Evolutionary conservation across 192 early-diverging fungal genomes (phyloP).

Genomic region (Gonapodya sp.): DNA sequence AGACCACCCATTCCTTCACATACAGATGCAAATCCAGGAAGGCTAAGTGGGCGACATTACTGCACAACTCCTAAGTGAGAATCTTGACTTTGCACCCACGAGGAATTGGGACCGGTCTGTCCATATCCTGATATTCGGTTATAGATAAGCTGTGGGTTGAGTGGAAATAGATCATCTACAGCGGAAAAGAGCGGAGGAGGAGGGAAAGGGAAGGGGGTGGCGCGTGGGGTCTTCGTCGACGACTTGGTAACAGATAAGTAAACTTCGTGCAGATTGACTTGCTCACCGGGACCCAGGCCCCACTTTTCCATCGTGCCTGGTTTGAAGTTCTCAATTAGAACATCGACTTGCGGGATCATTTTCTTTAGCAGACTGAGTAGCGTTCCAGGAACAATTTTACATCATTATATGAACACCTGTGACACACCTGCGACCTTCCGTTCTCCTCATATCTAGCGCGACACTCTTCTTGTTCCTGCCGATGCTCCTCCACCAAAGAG

Average conservation of each 20-base stretch:
- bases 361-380: neutral
- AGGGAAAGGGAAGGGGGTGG: too few relatives aligned
- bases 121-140: slow-evolving; percentile 43
- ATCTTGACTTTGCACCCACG: slow-evolving; percentile 10
- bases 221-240: too few relatives aligned
- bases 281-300: slow-evolving; percentile 36
- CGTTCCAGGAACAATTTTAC: too few relatives aligned
- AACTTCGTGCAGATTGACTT: neutral
- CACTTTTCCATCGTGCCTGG: slow-evolving; percentile 46
- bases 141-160: slow-evolving; percentile 32
- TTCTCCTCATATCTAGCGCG: slow-evolving; percentile 27
- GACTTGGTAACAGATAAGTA: too few relatives aligned
- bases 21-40: slow-evolving; percentile 37
- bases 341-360: slow-evolving; percentile 17
- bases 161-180: slow-evolving; percentile 26
- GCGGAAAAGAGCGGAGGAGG: too few relatives aligned
- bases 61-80: too few relatives aligned
- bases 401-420: too few relatives aligned
- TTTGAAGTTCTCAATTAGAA: slow-evolving; percentile 41
- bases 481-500: slow-evolving; percentile 35
- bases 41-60: too few relatives aligned
- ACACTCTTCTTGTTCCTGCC: slow-evolving; percentile 38
- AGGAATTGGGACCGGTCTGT: slow-evolving; percentile 36
- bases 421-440: slow-evolving; percentile 30
- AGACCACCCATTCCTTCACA: slow-evolving; percentile 25